Conservation (phyloP, 2,329 filamentous ascomycete genomes). For the Ceratocystiopsis sp. region DNA sequence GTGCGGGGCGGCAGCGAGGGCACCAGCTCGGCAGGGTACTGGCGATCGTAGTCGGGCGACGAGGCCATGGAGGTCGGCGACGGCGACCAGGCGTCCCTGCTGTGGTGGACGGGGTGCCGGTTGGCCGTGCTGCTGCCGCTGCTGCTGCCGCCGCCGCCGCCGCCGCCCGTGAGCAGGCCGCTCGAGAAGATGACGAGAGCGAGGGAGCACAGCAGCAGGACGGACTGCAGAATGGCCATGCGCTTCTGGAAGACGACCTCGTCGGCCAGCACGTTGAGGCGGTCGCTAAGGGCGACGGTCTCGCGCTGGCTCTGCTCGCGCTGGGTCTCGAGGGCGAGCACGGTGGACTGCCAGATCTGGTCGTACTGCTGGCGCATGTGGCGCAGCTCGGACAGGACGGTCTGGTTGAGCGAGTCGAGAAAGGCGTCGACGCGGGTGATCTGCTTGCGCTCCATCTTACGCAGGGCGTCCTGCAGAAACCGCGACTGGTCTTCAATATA, state of each 20-base stretch:
- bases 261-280: slow-evolving; percentile 81
- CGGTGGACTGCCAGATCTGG: slow-evolving; percentile 89
- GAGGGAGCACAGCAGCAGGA: slow-evolving; percentile 73
- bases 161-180: slow-evolving; percentile 19
- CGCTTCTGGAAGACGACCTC: slow-evolving; percentile 77
- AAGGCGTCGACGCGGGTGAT: slow-evolving; percentile 69
- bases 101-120: no score
- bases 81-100: background rate
- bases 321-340: slow-evolving; percentile 79
- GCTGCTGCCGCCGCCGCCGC: background rate
- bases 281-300: slow-evolving; percentile 60
- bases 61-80: slow-evolving; percentile 5
- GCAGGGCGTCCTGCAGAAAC: slow-evolving; percentile 73
- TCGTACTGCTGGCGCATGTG: slow-evolving; percentile 76
- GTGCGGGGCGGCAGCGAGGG: slow-evolving; percentile 2
- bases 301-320: slow-evolving; percentile 71
- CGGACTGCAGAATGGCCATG: slow-evolving; percentile 82
- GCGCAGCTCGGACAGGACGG: slow-evolving; percentile 65
- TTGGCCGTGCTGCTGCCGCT: no score
- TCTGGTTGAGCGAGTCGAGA: slow-evolving; percentile 69
- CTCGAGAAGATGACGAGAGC: slow-evolving; percentile 70
- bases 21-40: background rate
- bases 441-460: slow-evolving; percentile 75
- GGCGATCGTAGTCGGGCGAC: slow-evolving; percentile 1
- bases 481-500: slow-evolving; percentile 95